phyloP scores from a whole-genome alignment of 768 basidiomycete species.

The Saitozyma podzolica region DNA sequence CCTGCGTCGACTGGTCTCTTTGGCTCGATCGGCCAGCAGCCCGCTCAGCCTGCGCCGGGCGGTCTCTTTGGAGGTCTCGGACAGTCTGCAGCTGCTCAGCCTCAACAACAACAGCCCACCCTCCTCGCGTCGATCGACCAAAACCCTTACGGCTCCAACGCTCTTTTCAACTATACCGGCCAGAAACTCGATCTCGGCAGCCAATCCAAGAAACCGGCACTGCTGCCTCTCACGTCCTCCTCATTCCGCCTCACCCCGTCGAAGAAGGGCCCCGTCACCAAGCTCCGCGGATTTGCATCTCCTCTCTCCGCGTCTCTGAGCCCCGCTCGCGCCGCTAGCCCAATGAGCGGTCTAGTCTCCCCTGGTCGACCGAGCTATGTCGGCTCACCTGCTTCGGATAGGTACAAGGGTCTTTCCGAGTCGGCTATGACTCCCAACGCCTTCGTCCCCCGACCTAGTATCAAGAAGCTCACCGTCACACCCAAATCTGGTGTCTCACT shows the following conservation, averaged over 20 bases:
- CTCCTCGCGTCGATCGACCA: slow-evolving; percentile 86
- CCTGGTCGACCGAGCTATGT: slow-evolving; percentile 27
- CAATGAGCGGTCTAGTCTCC: slow-evolving; percentile 21
- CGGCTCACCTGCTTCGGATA: slow-evolving; percentile 32
- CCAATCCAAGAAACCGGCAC: slow-evolving; percentile 47
- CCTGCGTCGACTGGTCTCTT: slow-evolving; percentile 45
- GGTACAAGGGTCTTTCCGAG: slow-evolving; percentile 61
- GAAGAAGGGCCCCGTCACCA: slow-evolving; percentile 39
- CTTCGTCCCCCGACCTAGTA: slow-evolving; percentile 70
- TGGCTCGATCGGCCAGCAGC: slow-evolving; percentile 53
- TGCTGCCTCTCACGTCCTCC: slow-evolving; percentile 50
- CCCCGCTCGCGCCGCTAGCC: slow-evolving; percentile 25
- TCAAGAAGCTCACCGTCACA: slow-evolving; percentile 88
- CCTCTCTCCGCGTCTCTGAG: slow-evolving; percentile 30
- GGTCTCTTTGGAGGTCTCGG: slow-evolving; percentile 32
- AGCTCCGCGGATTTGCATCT: slow-evolving; percentile 50
- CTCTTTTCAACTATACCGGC: slow-evolving; percentile 51
- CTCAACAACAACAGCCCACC: slow-evolving; percentile 56
- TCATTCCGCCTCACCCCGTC: slow-evolving; percentile 47
- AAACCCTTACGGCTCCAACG: slow-evolving; percentile 56
- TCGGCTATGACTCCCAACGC: slow-evolving; percentile 66
- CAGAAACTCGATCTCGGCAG: slow-evolving; percentile 42
- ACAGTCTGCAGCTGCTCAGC: slow-evolving; percentile 59
- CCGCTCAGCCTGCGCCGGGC: slow-evolving; percentile 48
- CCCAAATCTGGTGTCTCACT: slow-evolving; percentile 62